phyloP scores from a whole-genome alignment of 768 basidiomycete genomes.

The Collybia nuda region DNA sequence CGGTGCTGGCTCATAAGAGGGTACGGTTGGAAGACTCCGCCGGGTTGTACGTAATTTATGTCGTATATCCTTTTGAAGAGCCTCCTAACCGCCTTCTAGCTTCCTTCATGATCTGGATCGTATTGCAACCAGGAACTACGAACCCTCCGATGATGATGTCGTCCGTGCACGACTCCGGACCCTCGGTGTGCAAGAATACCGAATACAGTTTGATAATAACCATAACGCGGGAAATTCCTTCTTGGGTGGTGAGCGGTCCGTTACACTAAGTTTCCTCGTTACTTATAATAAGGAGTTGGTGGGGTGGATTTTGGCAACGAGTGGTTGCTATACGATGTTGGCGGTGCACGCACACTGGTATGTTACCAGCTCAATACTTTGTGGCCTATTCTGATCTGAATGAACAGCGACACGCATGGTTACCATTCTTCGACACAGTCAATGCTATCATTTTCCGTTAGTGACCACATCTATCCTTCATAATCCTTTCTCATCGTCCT shows the following conservation, averaged over 20 bases:
- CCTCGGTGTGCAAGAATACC: slow-evolving; percentile 69
- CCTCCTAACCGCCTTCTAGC: slow-evolving; percentile 28
- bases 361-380: slow-evolving; percentile 13
- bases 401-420: slow-evolving; percentile 65
- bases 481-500: slow-evolving; percentile 2
- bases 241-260: not conserved
- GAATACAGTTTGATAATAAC: slow-evolving; percentile 44
- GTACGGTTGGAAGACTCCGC: slow-evolving; percentile 58
- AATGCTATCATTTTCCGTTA: slow-evolving; percentile 77
- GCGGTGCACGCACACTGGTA: slow-evolving; percentile 59
- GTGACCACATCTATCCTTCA: slow-evolving; percentile 4
- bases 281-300: slow-evolving; percentile 7
- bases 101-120: slow-evolving; percentile 69
- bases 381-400: not conserved
- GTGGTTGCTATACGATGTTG: slow-evolving; percentile 72
- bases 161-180: slow-evolving; percentile 70
- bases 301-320: slow-evolving; percentile 40
- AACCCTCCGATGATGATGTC: slow-evolving; percentile 61
- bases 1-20: slow-evolving; percentile 44
- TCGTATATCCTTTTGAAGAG: not conserved
- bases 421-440: slow-evolving; percentile 71
- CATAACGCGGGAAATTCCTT: slow-evolving; percentile 5
- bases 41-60: slow-evolving; percentile 50
- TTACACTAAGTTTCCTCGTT: not conserved
- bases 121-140: slow-evolving; percentile 54